Percentiles rank a stretch among this genome's conserved stretches.
Conservation (phyloP, 2,329 filamentous ascomycete species). For the Didymella pomorum region DNA sequence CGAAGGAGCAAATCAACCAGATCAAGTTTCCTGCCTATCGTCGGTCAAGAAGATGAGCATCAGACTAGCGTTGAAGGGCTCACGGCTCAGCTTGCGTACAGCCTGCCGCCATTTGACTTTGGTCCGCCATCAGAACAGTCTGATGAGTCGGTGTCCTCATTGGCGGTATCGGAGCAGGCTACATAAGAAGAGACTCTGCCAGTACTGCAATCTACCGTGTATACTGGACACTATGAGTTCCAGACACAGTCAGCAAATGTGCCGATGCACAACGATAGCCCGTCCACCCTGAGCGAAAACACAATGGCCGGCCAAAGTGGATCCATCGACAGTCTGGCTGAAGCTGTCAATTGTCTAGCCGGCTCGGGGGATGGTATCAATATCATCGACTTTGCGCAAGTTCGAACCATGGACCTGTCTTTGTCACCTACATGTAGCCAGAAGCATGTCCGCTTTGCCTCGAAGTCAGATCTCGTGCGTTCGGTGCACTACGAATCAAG, state of each 20-base stretch:
- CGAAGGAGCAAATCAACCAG: neutral
- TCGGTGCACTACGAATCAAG: neutral
- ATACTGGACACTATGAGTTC: neutral
- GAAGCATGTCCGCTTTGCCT: neutral
- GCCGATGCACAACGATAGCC: neutral
- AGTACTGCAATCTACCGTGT: neutral
- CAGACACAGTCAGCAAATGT: neutral
- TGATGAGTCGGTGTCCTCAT: neutral
- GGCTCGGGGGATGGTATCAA: neutral
- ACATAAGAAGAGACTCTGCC: neutral
- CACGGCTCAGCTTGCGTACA: neutral
- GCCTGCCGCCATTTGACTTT: neutral
- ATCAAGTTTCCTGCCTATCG: neutral
- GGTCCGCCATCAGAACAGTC: neutral
- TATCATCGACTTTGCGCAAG: neutral
- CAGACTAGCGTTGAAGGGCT: neutral
- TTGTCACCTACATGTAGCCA: neutral
- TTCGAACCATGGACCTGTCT: neutral
- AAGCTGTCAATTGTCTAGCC: neutral
- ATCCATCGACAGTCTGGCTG: too few relatives aligned
- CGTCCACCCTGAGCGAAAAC: neutral
- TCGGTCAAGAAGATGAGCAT: neutral
- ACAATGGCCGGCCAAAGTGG: neutral
- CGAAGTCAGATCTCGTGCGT: neutral
- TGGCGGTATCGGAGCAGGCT: neutral